These are phyloP conservation scores for Brassica balearica DNA, from an alignment of 441 rosid species.

Conservation along the genomic window DNA sequence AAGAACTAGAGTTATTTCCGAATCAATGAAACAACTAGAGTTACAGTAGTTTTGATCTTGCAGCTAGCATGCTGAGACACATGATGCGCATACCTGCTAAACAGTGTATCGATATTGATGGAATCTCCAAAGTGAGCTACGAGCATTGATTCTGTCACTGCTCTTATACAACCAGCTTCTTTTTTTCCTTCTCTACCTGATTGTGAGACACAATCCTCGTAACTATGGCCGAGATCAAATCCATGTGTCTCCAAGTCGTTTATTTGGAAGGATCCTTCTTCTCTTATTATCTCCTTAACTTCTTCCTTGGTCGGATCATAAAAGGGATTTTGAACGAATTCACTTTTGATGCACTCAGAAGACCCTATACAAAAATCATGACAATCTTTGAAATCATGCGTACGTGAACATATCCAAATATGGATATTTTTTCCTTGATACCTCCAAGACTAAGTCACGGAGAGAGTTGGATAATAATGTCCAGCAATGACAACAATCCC, in stretches of 20 bases:
- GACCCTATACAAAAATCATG: slow-evolving; percentile 13
- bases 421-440: neutral
- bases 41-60: neutral
- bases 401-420: neutral
- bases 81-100: slow-evolving; percentile 17
- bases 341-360: slow-evolving; percentile 27
- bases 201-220: neutral
- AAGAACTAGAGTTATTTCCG: slow-evolving; percentile 10
- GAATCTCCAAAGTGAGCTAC: slow-evolving; percentile 30
- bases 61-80: neutral
- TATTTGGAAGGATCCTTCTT: slow-evolving; percentile 33
- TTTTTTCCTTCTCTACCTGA: neutral
- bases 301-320: slow-evolving; percentile 35
- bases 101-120: slow-evolving; percentile 23
- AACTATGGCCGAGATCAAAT: slow-evolving; percentile 22
- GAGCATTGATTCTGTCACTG: slow-evolving; percentile 32
- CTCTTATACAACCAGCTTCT: slow-evolving; percentile 31
- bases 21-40: neutral
- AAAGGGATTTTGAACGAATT: slow-evolving; percentile 27
- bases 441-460: slow-evolving; percentile 4
- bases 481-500: slow-evolving; percentile 5
- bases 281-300: slow-evolving; percentile 7
- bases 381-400: neutral
- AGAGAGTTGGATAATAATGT: slow-evolving; percentile 3
- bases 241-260: slow-evolving; percentile 25